phyloP scores from a whole-genome alignment of 306 rosid genomes.

The Medicago arabica region DNA sequence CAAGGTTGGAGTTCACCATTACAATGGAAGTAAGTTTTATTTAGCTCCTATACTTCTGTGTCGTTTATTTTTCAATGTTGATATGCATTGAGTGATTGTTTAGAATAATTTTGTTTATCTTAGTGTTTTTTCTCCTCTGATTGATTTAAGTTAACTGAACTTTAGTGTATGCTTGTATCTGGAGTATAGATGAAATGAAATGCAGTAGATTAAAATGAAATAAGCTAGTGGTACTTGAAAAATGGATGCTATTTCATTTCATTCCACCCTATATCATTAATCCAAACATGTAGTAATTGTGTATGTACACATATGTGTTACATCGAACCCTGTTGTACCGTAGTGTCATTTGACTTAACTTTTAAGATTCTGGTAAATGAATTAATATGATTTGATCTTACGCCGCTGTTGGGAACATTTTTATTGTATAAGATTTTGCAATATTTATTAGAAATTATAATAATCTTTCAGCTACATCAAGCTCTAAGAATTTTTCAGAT shows the following conservation, averaged over 20 bases:
- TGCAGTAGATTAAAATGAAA: no score
- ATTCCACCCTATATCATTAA: no score
- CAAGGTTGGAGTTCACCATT: conserved; percentile 81
- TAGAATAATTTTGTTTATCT: neutral
- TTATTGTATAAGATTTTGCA: neutral
- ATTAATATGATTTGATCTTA: neutral
- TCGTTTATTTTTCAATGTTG: neutral
- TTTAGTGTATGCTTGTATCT: neutral
- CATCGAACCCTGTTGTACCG: no score
- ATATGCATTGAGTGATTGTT: neutral
- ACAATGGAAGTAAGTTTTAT: conserved; percentile 73
- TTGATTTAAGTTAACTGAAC: neutral
- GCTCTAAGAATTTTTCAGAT: no score
- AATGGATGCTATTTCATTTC: no score
- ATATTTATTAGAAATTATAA: neutral
- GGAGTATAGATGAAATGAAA: neutral
- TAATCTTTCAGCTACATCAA: no score
- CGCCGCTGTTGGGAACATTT: neutral
- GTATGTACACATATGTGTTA: no score
- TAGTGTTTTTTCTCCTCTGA: neutral
- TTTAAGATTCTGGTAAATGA: no score
- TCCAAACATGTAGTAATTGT: no score
- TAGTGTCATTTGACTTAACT: no score
- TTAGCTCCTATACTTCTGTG: neutral
- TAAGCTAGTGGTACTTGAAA: no score